Base-by-base conservation (phyloP, 2,329 filamentous ascomycete species). In the Ilyonectria sp. region DNA sequence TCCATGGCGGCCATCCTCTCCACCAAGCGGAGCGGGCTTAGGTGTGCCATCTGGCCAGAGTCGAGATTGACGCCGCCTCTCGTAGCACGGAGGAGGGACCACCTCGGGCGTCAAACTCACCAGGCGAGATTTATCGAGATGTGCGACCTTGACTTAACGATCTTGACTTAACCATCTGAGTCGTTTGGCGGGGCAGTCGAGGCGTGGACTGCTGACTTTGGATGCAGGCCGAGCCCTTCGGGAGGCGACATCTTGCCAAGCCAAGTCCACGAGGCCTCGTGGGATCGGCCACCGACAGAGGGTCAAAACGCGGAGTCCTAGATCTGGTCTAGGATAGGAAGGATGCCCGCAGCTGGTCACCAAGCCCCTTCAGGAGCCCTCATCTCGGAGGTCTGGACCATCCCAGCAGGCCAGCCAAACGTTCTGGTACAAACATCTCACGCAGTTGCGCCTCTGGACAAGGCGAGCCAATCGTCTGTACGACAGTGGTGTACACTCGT, bases 51-150 rank as follows among this genome's bases (percentile, higher is more conserved):
- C 54, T 54, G 60, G 43, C 33, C 46, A 60, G 50, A 50, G 58
- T 60, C 43, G 68, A 64, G 50, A 56, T 72, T 67, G 64, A 58
- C 65, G 33, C 60, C 57, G 29, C 50, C 66, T 70, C 59, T 62
- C 50, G 73, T 75, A 55, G 60, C 54, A 74, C 72, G 26, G 50
- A 64, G 44, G 37, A 40, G 63, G 67, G 53, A 53, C 55, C 61
- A 61, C 63, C 58, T 68, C 71, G 67, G 69, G 65, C 72, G 69
- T 67, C 52, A 58, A 65, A 68, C 49, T 49, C 58, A 59, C 63
- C 67, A 69, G 70, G 65, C 71, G 66, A 76, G 69, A 69, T 60
- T 60, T 69, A 40, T 73, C 67, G 56, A 75, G 58, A 68, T 69
- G 74, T 76, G 66, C 53, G 43, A 75, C 74, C 60, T 46, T 29